A percentile compares a stretch with the other conserved stretches of the same genome.
Conservation (phyloP, 257 asterid genomes). For the Avicennia marina region DNA sequence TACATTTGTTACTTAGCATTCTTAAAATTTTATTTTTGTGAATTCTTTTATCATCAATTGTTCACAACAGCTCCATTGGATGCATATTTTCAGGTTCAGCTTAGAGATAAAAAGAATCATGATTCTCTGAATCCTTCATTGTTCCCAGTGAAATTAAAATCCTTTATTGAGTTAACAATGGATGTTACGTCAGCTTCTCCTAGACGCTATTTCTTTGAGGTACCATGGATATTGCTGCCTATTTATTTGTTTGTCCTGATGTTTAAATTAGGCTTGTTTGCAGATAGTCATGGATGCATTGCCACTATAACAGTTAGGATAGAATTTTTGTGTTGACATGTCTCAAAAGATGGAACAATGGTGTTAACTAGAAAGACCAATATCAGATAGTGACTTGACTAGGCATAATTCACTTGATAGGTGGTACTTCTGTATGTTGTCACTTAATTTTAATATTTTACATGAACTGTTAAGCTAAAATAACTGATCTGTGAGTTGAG, state of each 20-base stretch:
- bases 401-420: background rate
- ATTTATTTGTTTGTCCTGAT: background rate
- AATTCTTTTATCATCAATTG: constrained; percentile 1
- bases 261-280: background rate
- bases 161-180: constrained; percentile 80
- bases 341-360: background rate
- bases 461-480: background rate
- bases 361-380: background rate
- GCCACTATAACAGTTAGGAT: background rate
- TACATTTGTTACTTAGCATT: constrained; percentile 14
- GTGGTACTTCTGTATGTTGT: background rate
- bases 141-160: constrained; percentile 63
- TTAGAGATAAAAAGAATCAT: constrained; percentile 31
- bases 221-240: constrained; percentile 24
- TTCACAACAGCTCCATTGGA: constrained; percentile 9
- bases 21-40: background rate
- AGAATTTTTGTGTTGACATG: background rate
- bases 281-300: constrained; percentile 1
- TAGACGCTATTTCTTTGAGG: constrained; percentile 93
- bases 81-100: constrained; percentile 48
- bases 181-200: constrained; percentile 95
- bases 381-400: background rate
- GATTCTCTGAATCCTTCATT: constrained; percentile 23
- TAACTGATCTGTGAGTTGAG: background rate
- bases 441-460: background rate